Evolutionary conservation across 768 basidiomycete species (phyloP).

Genomic region (Rhodosporidiobolus sp.): DNA sequence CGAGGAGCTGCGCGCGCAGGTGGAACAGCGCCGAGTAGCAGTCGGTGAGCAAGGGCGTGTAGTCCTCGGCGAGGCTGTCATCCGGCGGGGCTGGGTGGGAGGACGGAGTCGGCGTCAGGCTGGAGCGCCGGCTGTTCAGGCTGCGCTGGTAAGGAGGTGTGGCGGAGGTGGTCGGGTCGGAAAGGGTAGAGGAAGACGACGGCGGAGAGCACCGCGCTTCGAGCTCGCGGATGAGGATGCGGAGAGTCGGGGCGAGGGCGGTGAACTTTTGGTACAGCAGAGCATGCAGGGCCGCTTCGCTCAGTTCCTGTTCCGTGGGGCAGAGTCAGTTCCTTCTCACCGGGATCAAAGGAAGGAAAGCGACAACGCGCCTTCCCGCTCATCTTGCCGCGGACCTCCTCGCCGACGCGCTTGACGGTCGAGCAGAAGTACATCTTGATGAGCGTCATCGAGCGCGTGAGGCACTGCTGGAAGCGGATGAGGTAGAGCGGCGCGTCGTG

Average conservation of each 20-base stretch:
- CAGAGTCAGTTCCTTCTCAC: neutral
- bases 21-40: constrained; percentile 82
- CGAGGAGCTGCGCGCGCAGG: constrained; percentile 67
- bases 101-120: too few relatives aligned
- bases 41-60: constrained; percentile 73
- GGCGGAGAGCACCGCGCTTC: constrained; percentile 56
- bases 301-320: constrained; percentile 16
- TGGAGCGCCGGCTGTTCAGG: too few relatives aligned
- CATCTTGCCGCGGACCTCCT: constrained; percentile 71
- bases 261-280: constrained; percentile 86
- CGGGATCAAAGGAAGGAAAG: neutral
- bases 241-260: constrained; percentile 65
- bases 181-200: constrained; percentile 34
- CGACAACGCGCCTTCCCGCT: constrained; percentile 63
- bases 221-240: constrained; percentile 77
- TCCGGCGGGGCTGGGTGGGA: too few relatives aligned
- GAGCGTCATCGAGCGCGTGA: constrained; percentile 95
- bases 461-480: constrained; percentile 96
- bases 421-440: constrained; percentile 96
- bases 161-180: constrained; percentile 59
- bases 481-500: constrained; percentile 89
- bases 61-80: constrained; percentile 56
- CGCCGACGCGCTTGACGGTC: constrained; percentile 70
- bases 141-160: neutral
- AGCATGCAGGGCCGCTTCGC: constrained; percentile 70